phyloP scores from a whole-genome alignment of 495 filamentous ascomycete genomes.

The Bacidia rubella region DNA sequence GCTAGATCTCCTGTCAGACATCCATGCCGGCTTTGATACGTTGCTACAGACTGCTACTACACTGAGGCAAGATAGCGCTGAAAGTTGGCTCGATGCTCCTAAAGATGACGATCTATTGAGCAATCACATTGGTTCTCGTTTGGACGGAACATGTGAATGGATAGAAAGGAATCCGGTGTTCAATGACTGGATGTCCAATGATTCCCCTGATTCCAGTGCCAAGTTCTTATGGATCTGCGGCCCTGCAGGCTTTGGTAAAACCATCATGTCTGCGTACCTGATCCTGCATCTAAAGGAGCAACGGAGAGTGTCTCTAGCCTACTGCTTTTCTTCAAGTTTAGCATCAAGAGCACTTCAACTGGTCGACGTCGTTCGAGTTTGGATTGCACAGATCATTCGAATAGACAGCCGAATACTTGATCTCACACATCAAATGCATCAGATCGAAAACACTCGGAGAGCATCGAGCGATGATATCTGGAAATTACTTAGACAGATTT shows the following conservation, averaged over 20 bases:
- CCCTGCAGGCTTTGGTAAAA: conserved; percentile 23
- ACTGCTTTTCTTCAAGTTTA: conserved; percentile 21
- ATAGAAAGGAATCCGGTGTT: conserved; percentile 17
- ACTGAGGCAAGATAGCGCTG: not conserved
- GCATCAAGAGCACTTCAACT: conserved; percentile 15
- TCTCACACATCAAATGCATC: conserved; percentile 5
- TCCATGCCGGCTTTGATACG: not conserved
- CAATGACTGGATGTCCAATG: conserved; percentile 11
- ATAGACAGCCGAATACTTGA: conserved; percentile 12
- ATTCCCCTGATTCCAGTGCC: not conserved
- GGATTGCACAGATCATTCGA: conserved; percentile 18
- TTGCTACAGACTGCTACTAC: not conserved
- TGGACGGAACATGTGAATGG: conserved; percentile 20
- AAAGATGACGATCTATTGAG: not conserved
- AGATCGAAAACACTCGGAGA: conserved; percentile 1
- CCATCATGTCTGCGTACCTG: conserved; percentile 19
- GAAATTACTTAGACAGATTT: conserved; percentile 15
- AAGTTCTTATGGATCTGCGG: conserved; percentile 22
- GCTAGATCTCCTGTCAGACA: no score
- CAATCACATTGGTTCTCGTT: not conserved
- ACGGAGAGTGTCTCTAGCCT: conserved; percentile 7
- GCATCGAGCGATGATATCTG: conserved; percentile 14
- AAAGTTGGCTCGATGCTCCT: conserved; percentile 2
- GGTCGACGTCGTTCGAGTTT: conserved; percentile 16
- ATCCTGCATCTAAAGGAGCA: conserved; percentile 13